These are phyloP conservation scores for Blastocystis hominis DNA, from an alignment of 352 stramenopile genomes.

Conservation along the genomic window DNA sequence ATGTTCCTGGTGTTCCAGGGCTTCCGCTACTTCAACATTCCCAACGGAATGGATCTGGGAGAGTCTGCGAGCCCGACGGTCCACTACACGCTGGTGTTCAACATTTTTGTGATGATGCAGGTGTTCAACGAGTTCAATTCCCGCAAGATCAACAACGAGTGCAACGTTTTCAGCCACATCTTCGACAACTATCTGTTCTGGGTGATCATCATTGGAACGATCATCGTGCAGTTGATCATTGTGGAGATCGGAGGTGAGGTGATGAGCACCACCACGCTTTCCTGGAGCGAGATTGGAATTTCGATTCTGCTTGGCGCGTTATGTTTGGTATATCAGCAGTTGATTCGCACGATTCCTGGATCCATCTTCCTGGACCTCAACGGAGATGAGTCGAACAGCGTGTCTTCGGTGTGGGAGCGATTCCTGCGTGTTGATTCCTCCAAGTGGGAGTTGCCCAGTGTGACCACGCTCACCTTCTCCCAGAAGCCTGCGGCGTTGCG, in stretches of 20 bases:
- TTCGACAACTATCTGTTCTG: constrained; percentile 80
- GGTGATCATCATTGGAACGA: constrained; percentile 76
- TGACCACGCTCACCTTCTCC: not conserved
- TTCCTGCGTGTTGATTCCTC: not conserved
- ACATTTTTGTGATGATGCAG: constrained; percentile 87
- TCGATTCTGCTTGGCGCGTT: constrained; percentile 66
- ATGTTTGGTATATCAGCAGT: constrained; percentile 65
- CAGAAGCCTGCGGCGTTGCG: not conserved
- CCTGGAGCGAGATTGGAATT: constrained; percentile 66
- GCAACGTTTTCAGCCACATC: constrained; percentile 84
- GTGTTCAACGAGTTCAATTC: constrained; percentile 82
- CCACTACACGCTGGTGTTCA: constrained; percentile 91
- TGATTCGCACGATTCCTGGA: constrained; percentile 71
- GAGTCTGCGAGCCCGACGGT: constrained; percentile 65
- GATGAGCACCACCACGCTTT: constrained; percentile 66
- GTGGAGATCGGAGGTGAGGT: constrained; percentile 81
- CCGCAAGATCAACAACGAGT: constrained; percentile 79
- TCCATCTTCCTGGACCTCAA: constrained; percentile 24
- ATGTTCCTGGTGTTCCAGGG: constrained; percentile 75
- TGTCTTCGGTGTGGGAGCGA: not conserved
- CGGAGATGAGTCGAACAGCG: not conserved
- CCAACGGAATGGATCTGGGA: constrained; percentile 59
- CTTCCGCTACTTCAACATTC: constrained; percentile 60
- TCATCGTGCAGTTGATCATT: constrained; percentile 81
- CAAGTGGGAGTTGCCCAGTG: not conserved